A percentile compares a stretch with the other conserved stretches of the same genome.
Evolutionary conservation across 2,329 filamentous ascomycete species (phyloP).

Genomic region (Madurella fahalii): DNA sequence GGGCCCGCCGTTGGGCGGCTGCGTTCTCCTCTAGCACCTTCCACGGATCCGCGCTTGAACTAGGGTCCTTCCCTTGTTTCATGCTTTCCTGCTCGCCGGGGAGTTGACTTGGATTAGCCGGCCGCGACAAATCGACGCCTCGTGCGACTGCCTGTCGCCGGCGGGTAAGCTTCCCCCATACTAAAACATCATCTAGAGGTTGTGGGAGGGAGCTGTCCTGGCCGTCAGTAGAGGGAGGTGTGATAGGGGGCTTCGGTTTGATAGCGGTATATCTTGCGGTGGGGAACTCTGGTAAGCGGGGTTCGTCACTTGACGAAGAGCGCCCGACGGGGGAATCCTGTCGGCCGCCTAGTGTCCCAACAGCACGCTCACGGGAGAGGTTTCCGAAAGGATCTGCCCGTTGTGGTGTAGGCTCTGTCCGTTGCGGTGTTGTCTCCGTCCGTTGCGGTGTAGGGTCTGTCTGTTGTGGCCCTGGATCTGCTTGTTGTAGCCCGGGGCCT

Average conservation of each 20-base stretch:
- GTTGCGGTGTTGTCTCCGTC: too few species aligned
- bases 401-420: too few species aligned
- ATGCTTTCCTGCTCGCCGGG: not conserved
- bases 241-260: not conserved
- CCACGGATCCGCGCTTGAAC: not conserved
- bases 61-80: not conserved
- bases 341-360: not conserved
- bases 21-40: not conserved
- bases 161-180: not conserved
- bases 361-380: too few species aligned
- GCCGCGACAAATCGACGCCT: not conserved
- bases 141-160: not conserved
- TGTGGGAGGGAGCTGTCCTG: not conserved
- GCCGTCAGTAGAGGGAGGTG: not conserved
- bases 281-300: not conserved
- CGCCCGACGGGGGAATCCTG: too few species aligned
- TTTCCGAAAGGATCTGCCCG: too few species aligned
- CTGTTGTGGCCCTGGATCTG: too few species aligned
- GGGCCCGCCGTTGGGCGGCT: not conserved
- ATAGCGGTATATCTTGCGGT: too few species aligned
- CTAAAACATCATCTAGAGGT: not conserved
- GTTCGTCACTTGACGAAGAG: too few species aligned
- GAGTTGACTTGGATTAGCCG: not conserved
- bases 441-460: too few species aligned
- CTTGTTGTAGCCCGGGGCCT: too few species aligned